phyloP scores from a whole-genome alignment of 192 early-diverging fungal species.

The Gigaspora rosea region DNA sequence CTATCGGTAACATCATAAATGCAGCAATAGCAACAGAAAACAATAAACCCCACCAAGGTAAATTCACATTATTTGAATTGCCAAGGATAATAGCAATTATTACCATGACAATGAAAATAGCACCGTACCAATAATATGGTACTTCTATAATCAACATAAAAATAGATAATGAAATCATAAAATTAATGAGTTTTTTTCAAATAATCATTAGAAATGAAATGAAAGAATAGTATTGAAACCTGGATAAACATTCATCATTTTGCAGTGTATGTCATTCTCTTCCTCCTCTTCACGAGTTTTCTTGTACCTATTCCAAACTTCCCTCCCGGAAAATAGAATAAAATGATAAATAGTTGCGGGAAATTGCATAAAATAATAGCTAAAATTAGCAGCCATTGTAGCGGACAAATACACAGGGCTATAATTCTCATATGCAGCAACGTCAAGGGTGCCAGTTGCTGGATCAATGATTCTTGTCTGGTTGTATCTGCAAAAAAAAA shows the following conservation, averaged over 20 bases:
- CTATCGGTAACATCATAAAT: conserved; percentile 55
- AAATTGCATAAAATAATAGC: conserved; percentile 58
- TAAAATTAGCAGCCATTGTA: conserved; percentile 59
- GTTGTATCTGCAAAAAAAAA: conserved; percentile 41
- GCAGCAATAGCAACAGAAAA: conserved; percentile 42
- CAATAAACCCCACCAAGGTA: conserved; percentile 55
- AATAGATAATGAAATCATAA: not conserved
- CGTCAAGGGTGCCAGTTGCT: conserved; percentile 45
- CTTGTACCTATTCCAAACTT: conserved; percentile 51
- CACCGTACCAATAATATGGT: conserved; percentile 53
- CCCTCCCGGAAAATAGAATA: conserved; percentile 56
- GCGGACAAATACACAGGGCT: conserved; percentile 60
- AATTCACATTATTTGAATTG: conserved; percentile 35
- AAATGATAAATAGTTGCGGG: conserved; percentile 61
- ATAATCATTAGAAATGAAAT: not conserved
- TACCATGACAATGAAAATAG: conserved; percentile 42
- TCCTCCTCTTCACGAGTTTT: not conserved
- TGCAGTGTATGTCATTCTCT: conserved; percentile 26
- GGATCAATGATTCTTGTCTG: conserved; percentile 48
- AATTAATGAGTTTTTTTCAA: no score
- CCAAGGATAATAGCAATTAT: conserved; percentile 42
- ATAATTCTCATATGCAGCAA: conserved; percentile 53
- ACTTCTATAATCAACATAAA: conserved; percentile 35
- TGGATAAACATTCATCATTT: conserved; percentile 23
- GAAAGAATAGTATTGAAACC: not conserved